These are phyloP conservation scores for Lagerstroemia speciosa DNA, from an alignment of 345 rosid species.

Conservation along the genomic window DNA sequence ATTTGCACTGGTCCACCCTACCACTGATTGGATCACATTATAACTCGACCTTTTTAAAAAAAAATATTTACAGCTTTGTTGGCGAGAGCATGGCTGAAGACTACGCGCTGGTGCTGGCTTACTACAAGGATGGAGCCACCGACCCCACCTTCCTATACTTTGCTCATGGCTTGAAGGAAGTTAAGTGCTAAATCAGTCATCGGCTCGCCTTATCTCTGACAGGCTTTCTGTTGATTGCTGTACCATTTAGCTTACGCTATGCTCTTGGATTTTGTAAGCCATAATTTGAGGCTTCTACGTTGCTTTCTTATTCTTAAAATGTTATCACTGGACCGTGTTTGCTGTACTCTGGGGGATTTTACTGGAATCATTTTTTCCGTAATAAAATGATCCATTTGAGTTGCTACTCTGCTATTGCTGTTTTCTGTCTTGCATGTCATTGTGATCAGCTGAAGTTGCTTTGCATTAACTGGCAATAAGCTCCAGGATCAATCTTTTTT, in stretches of 20 bases:
- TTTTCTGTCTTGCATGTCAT: neutral
- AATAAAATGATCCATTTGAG: neutral
- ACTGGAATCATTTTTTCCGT: neutral
- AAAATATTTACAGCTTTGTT: conserved; percentile 62
- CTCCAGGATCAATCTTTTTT: too few species aligned
- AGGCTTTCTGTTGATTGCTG: conserved; percentile 8
- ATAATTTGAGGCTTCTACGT: neutral
- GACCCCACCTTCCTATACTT: conserved; percentile 97
- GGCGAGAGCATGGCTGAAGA: conserved; percentile 95
- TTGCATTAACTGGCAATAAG: too few species aligned
- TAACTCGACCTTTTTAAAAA: neutral
- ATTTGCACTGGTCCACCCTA: neutral
- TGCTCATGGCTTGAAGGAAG: conserved; percentile 72
- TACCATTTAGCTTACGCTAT: conserved; percentile 13
- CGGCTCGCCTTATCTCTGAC: neutral
- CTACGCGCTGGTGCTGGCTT: conserved; percentile 61
- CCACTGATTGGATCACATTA: neutral
- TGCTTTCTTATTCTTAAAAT: neutral
- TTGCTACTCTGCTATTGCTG: neutral
- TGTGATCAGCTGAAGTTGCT: too few species aligned
- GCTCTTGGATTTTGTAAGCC: neutral
- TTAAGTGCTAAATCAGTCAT: conserved; percentile 59
- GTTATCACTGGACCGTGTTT: neutral
- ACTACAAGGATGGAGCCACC: conserved; percentile 88
- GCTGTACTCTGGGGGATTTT: neutral